phyloP scores from a whole-genome alignment of 2,329 filamentous ascomycete genomes.

The Neoarthrinium moseri region DNA sequence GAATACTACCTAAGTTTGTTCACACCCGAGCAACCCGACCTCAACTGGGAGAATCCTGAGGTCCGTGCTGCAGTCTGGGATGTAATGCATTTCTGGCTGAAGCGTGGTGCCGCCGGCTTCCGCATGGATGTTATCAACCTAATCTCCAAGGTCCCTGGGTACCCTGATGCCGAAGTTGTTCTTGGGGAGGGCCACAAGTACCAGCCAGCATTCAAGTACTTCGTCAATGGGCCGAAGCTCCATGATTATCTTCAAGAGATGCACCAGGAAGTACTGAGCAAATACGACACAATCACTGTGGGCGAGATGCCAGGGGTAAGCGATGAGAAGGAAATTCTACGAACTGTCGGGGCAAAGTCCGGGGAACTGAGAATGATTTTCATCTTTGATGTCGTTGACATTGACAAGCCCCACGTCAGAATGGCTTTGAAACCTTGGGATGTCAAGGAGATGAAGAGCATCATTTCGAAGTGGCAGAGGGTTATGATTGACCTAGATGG shows the following conservation, averaged over 20 bases:
- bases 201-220: constrained; percentile 56
- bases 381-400: constrained; percentile 63
- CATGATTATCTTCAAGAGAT: constrained; percentile 69
- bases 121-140: constrained; percentile 75
- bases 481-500: constrained; percentile 50
- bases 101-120: constrained; percentile 71
- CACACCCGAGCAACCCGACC: constrained; percentile 72
- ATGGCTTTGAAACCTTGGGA: constrained; percentile 47
- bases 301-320: constrained; percentile 67
- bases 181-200: constrained; percentile 40
- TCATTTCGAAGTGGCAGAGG: constrained; percentile 37
- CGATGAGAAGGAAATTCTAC: constrained; percentile 53
- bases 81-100: constrained; percentile 77
- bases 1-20: constrained; percentile 81
- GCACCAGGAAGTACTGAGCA: constrained; percentile 53
- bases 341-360: constrained; percentile 57
- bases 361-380: constrained; percentile 70
- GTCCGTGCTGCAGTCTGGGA: constrained; percentile 70
- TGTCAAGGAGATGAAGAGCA: constrained; percentile 35
- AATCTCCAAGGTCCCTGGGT: constrained; percentile 62
- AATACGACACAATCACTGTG: constrained; percentile 68
- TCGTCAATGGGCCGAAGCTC: constrained; percentile 67
- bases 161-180: constrained; percentile 57
- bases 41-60: constrained; percentile 79
- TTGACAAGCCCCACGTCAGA: constrained; percentile 48